A percentile compares a stretch with the other conserved stretches of the same genome.
Conservation (phyloP, 2,329 filamentous ascomycete genomes). For the Hymenoscyphus infarciens region DNA sequence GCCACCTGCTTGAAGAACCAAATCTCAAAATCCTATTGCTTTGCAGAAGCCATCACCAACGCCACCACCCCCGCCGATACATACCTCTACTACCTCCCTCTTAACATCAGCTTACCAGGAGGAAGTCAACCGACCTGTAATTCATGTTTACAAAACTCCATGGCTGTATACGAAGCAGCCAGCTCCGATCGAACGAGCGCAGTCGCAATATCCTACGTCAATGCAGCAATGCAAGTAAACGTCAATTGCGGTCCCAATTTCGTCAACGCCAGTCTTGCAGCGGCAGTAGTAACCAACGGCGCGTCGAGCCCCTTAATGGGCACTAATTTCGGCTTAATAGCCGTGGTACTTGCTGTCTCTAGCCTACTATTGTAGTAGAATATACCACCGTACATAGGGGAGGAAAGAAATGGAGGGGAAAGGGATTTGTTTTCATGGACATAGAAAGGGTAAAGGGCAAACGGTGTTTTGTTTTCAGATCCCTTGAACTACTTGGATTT, state of each 20-base stretch:
- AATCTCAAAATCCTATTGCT: conserved; percentile 67
- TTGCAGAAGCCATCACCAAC: conserved; percentile 81
- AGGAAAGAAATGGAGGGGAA: background rate
- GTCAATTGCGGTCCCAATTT: conserved; percentile 56
- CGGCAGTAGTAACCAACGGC: conserved; percentile 15
- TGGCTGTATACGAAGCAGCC: conserved; percentile 73
- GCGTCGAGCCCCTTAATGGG: background rate
- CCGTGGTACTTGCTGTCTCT: conserved; percentile 19
- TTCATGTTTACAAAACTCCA: conserved; percentile 72
- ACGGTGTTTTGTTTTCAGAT: background rate
- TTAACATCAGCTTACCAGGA: conserved; percentile 68
- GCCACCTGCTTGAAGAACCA: conserved; percentile 75
- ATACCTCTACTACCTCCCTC: conserved; percentile 81
- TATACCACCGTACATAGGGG: conserved; percentile 5
- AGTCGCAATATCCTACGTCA: conserved; percentile 64
- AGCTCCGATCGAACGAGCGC: conserved; percentile 63
- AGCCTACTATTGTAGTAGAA: conserved; percentile 21
- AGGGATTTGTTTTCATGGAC: background rate
- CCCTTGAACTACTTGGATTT: conserved; percentile 1
- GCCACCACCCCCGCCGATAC: conserved; percentile 63
- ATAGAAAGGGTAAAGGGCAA: background rate
- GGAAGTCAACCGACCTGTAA: conserved; percentile 71
- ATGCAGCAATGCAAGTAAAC: conserved; percentile 72
- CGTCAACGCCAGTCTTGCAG: conserved; percentile 51
- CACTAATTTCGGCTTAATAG: conserved; percentile 16